Evolutionary conservation across 2,329 filamentous ascomycete species (phyloP), one percentile per base, ranked within the genome.

Genomic region (Dactylellina drechsleri): DNA sequence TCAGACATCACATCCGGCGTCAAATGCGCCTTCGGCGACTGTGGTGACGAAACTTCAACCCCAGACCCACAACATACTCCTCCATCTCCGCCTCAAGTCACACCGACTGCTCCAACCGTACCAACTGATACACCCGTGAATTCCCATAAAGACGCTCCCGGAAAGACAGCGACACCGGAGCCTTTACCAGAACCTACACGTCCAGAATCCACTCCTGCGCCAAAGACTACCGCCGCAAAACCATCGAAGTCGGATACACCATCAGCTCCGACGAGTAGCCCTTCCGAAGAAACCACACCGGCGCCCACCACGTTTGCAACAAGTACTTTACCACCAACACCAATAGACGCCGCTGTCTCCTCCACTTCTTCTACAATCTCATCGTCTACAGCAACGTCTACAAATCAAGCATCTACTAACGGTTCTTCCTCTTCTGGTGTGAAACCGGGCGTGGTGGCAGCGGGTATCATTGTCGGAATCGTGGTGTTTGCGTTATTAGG

Each of bases 1-100:
- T 36, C 64, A 12, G 57, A 61, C 23, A 64, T 53, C 36, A 68
- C 64, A 5, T 16, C 41, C 28, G 71, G 53, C 7, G 71, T 68
- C n/a, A 75, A 68, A 68, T 75, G 71, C 18, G 67, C 68, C 71
- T 75, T 75, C 28, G 71, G 71, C 18, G 47, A 65, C n/a, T 75
- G 71, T 40, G 36, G 45, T 16, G 31, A 52, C 4, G n/a, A 54
- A 12, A 45, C 41, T 20, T n/a, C n/a, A 36, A 56, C 66, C 5
- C 52, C 65, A 10, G 20, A 31, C 4, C 49, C 70, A 13, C 13
- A 57, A 8, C 52, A 64, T 12, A 64, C 71, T 16, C 40, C 58
- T 4, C 36, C 64, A 28, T 36, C 26, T 8, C 26, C 65, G 15
- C 7, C 45, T 18, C 41, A 40, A 41, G 50, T 66, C 26, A 52